phyloP scores from a whole-genome alignment of 305 asterid genomes.

The Fraxinus velutina region DNA sequence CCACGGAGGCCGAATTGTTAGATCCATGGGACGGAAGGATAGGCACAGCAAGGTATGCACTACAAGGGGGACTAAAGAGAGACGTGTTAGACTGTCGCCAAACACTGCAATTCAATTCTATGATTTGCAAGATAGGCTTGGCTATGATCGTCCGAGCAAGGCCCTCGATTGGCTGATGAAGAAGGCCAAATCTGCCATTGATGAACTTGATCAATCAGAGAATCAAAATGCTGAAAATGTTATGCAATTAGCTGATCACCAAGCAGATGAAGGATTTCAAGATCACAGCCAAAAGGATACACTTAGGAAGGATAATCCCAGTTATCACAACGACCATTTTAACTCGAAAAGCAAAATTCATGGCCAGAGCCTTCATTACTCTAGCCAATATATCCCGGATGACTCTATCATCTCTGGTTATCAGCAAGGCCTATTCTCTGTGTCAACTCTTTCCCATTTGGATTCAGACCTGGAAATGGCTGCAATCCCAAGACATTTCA shows the following conservation, averaged over 20 bases:
- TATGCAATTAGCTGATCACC: not conserved
- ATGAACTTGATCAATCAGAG: conserved; percentile 33
- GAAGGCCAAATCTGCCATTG: conserved; percentile 70
- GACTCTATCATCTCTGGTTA: conserved; percentile 22
- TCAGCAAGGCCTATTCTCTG: conserved; percentile 27
- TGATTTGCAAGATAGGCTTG: conserved; percentile 73
- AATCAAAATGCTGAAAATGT: conserved; percentile 7
- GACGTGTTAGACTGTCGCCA: conserved; percentile 69
- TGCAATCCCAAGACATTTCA: conserved; percentile 24
- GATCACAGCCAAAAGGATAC: not conserved
- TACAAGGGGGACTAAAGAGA: conserved; percentile 54
- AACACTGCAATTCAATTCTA: conserved; percentile 71
- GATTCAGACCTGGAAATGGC: conserved; percentile 27
- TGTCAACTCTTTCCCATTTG: conserved; percentile 23
- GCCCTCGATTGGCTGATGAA: conserved; percentile 86
- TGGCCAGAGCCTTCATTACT: not conserved
- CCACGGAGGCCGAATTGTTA: conserved; percentile 40
- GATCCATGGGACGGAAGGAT: conserved; percentile 49
- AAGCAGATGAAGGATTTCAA: not conserved
- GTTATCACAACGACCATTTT: conserved; percentile 1
- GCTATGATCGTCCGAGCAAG: conserved; percentile 68
- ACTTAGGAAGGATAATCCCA: not conserved
- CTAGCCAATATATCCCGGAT: conserved; percentile 16
- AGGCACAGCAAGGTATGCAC: conserved; percentile 70
- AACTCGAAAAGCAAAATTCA: conserved; percentile 12